Conservation (phyloP, 1,284 basidiomycete genomes). For the Ganoderma lucidum region DNA sequence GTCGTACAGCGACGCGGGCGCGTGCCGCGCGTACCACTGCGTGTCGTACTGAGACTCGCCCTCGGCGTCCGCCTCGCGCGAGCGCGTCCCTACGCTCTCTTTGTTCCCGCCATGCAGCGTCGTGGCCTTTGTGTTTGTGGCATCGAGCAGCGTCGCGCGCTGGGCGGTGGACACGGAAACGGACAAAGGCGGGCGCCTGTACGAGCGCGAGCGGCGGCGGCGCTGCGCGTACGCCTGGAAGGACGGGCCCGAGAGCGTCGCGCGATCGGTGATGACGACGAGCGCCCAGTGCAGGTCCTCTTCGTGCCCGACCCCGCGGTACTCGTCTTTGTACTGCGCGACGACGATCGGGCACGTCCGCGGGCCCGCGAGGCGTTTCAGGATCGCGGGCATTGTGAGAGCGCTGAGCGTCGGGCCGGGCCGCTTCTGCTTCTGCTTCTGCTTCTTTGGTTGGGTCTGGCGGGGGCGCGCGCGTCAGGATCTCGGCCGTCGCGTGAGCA, state of each 20-base stretch:
- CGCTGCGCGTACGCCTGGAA: conserved; percentile 33
- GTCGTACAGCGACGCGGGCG: conserved; percentile 28
- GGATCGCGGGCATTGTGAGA: conserved; percentile 27
- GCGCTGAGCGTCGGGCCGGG: conserved; percentile 12
- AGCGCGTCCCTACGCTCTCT: not conserved
- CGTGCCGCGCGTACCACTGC: conserved; percentile 31
- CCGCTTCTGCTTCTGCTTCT: not conserved
- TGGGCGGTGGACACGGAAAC: not conserved
- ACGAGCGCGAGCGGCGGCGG: conserved; percentile 14
- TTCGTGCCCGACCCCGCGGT: conserved; percentile 34
- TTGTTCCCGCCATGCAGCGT: not conserved
- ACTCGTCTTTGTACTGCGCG: conserved; percentile 36
- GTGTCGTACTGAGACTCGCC: conserved; percentile 13
- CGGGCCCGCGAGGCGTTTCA: conserved; percentile 24
- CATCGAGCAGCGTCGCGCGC: conserved; percentile 4
- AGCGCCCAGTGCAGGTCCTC: conserved; percentile 37
- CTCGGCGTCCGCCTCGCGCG: not conserved
- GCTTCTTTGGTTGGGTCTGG: not conserved
- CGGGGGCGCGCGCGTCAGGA: conserved; percentile 6
- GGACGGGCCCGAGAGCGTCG: conserved; percentile 30
- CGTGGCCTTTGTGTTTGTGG: not conserved
- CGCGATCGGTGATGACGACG: conserved; percentile 33
- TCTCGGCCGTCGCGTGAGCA: not conserved
- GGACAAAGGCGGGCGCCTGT: not conserved
- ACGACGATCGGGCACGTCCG: conserved; percentile 34